Conservation (phyloP, 2,329 filamentous ascomycete species). For the Rosellinia necatrix region DNA sequence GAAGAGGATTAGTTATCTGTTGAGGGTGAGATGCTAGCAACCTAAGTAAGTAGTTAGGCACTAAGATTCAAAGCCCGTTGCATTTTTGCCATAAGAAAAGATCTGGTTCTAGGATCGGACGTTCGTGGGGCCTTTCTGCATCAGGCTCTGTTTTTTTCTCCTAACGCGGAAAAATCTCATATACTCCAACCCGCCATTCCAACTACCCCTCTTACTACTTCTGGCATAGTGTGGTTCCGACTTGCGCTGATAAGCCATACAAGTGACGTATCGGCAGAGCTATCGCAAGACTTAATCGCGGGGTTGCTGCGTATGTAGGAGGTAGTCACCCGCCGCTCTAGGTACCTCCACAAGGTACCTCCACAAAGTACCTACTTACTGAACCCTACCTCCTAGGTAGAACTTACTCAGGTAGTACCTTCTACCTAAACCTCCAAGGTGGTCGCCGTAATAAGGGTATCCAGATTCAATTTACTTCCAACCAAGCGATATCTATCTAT, state of each 20-base stretch:
- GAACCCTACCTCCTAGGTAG: too few species aligned
- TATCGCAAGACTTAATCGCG: constrained; percentile 13
- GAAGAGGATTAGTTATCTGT: not conserved
- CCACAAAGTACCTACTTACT: not conserved
- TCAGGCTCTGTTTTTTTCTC: constrained; percentile 4
- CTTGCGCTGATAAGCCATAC: constrained; percentile 12
- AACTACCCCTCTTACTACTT: constrained; percentile 25
- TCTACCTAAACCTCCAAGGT: too few species aligned
- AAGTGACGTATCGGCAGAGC: constrained; percentile 15
- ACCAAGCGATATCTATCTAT: too few species aligned
- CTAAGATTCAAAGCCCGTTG: too few species aligned
- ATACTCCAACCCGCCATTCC: too few species aligned
- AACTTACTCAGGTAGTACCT: too few species aligned
- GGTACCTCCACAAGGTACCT: too few species aligned
- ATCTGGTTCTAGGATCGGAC: constrained; percentile 24
- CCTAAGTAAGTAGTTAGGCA: too few species aligned
- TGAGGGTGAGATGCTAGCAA: not conserved
- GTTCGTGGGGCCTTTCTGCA: not conserved
- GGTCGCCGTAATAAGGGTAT: too few species aligned
- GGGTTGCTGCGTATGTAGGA: constrained; percentile 1
- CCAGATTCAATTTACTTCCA: too few species aligned
- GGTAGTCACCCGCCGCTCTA: not conserved
- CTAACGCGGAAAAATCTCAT: constrained; percentile 10
- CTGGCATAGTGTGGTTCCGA: constrained; percentile 16
- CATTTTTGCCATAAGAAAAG: too few species aligned